Percentiles rank a stretch among this genome's conserved stretches.
Evolutionary conservation across 2,329 filamentous ascomycete genomes (phyloP).

Genomic region (Chrysoporthe austroafricana): DNA sequence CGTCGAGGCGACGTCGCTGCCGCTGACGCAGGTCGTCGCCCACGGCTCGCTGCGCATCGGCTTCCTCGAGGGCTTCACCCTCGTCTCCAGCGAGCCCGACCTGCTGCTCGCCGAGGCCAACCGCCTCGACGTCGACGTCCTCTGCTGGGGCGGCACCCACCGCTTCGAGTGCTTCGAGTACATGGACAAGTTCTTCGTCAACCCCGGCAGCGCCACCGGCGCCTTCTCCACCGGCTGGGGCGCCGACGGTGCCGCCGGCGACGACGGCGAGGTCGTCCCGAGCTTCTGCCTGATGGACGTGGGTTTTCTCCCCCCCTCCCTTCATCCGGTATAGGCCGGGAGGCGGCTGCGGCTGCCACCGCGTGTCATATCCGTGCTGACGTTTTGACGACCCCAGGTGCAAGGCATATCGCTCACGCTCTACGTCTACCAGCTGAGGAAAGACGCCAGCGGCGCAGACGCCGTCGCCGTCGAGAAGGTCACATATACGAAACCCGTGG

Average conservation of each 20-base stretch:
- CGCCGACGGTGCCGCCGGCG: slow-evolving; percentile 54
- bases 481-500: slow-evolving; percentile 78
- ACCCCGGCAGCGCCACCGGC: slow-evolving; percentile 69
- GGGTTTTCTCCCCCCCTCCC: slow-evolving; percentile 48
- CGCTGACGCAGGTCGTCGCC: slow-evolving; percentile 67
- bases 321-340: not conserved
- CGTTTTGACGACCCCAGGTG: slow-evolving; percentile 59
- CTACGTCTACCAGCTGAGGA: slow-evolving; percentile 88
- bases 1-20: slow-evolving; percentile 67
- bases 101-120: slow-evolving; percentile 69
- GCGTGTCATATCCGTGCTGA: not conserved
- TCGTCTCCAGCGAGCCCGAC: slow-evolving; percentile 69
- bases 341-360: not conserved
- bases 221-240: slow-evolving; percentile 64
- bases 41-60: slow-evolving; percentile 68
- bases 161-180: slow-evolving; percentile 73
- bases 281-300: slow-evolving; percentile 99
- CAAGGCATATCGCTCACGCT: slow-evolving; percentile 95
- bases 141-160: slow-evolving; percentile 72
- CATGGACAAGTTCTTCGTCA: slow-evolving; percentile 76
- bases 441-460: slow-evolving; percentile 75
- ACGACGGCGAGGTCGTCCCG: slow-evolving; percentile 75
- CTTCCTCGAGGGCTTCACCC: slow-evolving; percentile 70
- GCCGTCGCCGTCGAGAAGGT: slow-evolving; percentile 86
- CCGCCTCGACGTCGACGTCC: slow-evolving; percentile 69